phyloP scores from a whole-genome alignment of 2,329 filamentous ascomycete genomes.

The Fusarium sterilihyphosum region DNA sequence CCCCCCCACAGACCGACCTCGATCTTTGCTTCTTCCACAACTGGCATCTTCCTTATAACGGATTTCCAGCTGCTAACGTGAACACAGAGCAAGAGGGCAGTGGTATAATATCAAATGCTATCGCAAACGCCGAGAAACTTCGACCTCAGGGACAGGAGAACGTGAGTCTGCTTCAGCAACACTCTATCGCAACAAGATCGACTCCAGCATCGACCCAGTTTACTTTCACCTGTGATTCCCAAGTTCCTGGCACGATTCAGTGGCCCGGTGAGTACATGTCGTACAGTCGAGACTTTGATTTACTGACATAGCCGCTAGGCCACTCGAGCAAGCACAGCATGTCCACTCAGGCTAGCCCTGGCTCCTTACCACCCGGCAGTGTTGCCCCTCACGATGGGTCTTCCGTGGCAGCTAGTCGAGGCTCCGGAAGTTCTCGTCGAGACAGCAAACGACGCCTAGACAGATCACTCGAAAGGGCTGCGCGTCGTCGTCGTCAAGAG shows the following conservation, averaged over 20 bases:
- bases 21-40: neutral
- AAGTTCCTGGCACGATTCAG: conserved; percentile 80
- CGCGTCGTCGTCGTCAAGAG: conserved; percentile 79
- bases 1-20: neutral
- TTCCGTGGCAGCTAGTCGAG: conserved; percentile 46
- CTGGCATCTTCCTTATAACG: neutral
- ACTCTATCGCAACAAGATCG: conserved; percentile 64
- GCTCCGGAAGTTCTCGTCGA: conserved; percentile 50
- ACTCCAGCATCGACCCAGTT: conserved; percentile 86
- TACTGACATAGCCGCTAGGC: conserved; percentile 34
- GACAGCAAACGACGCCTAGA: conserved; percentile 73
- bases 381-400: conserved; percentile 48
- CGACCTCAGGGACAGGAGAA: conserved; percentile 78
- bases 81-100: conserved; percentile 57
- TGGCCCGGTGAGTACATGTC: conserved; percentile 68
- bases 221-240: conserved; percentile 94
- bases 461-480: conserved; percentile 79
- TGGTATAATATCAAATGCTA: conserved; percentile 92
- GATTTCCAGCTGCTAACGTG: conserved; percentile 17
- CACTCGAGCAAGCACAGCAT: conserved; percentile 39
- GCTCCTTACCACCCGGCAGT: conserved; percentile 18
- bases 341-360: conserved; percentile 27
- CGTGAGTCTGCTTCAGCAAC: conserved; percentile 79
- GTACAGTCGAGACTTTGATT: neutral
- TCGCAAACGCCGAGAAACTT: conserved; percentile 84